Base-by-base conservation (phyloP, 2,329 filamentous ascomycete genomes). In the Aphanocladium album region DNA sequence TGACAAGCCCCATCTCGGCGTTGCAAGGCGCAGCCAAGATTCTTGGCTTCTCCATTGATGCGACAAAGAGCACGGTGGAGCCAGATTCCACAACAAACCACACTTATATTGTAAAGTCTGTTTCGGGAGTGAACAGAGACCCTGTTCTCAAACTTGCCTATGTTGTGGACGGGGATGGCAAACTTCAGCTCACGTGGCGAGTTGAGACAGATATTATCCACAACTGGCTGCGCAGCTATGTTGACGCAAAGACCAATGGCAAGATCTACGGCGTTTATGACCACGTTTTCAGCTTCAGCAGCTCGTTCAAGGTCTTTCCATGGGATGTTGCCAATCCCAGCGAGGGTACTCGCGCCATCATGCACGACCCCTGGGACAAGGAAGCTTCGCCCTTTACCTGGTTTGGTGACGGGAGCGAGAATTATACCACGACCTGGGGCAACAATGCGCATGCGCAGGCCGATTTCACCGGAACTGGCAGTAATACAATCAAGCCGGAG, bases 171-270 rank as follows among this genome's bases (percentile, higher is more conserved):
- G 67, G 73, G 0, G 77, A 82, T 45, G 77, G 76, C 51, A 71
- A 67, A 2, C 73, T 86, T 5, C 75, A 74, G 7, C 73, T 85
- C 21, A 74, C 80, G 0, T 86, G 83, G 83, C 74, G 83, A 67
- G 74, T 86, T 12, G 83, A 86, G 75, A 86, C 83, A 2, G 82
- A 86, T 60, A 70, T 84, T 45, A 62, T 75, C 9, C 77, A 80
- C 62, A 82, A 85, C 71, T 86, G 82, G 82, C 76, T 86, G n/a
- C 70, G 84, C 46, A 80, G 80, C 2, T 86, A 86, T 65, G 77
- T 85, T 35, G 79, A 85, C 56, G 80, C 81, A 5, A 68, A 70
- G 5, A 74, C 74, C 56, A 77, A 76, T 35, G 73, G 76, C 21
- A 70, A 80, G 51, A 67, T 86, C 9, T 73, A 81, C 53, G 81